These are phyloP conservation scores for Ensete glaucum DNA, from an alignment of 176 grass and related monocot genomes.

Conservation along the genomic window DNA sequence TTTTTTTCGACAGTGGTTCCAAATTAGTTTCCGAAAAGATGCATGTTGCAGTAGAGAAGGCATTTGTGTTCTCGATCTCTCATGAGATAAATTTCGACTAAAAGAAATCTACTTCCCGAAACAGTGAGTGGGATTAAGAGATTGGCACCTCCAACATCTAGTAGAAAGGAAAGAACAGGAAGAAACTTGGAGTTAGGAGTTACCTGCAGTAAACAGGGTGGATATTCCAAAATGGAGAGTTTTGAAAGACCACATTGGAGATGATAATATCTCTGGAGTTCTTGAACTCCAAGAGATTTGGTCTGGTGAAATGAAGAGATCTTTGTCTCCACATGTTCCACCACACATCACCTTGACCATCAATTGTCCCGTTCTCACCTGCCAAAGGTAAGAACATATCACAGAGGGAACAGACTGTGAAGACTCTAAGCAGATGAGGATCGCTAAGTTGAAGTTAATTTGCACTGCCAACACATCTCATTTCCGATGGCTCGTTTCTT, in stretches of 20 bases:
- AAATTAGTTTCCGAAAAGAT: too few species aligned
- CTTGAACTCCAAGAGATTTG: constrained; percentile 76
- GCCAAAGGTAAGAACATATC: background rate
- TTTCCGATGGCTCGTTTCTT: too few species aligned
- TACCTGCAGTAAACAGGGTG: constrained; percentile 81
- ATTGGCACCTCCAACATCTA: background rate
- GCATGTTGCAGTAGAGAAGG: too few species aligned
- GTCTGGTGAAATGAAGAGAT: constrained; percentile 57
- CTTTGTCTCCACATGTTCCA: constrained; percentile 83
- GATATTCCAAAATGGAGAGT: constrained; percentile 95
- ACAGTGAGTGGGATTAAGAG: background rate
- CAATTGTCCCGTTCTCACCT: constrained; percentile 71
- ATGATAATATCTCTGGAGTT: constrained; percentile 67
- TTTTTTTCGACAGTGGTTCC: background rate
- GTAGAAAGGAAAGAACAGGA: background rate
- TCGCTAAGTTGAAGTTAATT: too few species aligned
- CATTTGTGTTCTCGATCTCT: too few species aligned
- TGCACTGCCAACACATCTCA: background rate
- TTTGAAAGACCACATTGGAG: constrained; percentile 66
- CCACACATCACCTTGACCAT: constrained; percentile 86
- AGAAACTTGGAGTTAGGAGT: background rate
- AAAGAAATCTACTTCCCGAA: background rate
- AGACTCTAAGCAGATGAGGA: background rate
- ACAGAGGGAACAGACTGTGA: background rate
- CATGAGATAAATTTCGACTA: too few species aligned